These are phyloP conservation scores for Chionographis japonica DNA, from an alignment of 106 monocot genomes.

Conservation along the genomic window DNA sequence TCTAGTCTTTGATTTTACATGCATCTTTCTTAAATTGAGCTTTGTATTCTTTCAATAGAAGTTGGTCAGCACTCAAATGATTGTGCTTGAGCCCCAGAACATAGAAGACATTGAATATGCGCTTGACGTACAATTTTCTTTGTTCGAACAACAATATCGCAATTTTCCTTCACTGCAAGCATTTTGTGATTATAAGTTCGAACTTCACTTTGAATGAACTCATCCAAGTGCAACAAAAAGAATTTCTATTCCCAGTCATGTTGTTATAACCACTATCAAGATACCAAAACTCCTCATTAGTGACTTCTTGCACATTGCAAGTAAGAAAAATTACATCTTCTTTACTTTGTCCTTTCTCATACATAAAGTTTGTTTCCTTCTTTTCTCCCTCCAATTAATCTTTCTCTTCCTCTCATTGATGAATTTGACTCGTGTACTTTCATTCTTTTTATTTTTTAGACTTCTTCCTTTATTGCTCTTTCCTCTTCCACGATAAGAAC, in stretches of 20 bases:
- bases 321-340: too few species aligned
- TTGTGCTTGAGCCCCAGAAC: slow-evolving; percentile 1
- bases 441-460: not conserved
- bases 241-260: not conserved
- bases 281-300: too few species aligned
- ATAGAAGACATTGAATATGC: not conserved
- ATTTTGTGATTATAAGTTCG: not conserved
- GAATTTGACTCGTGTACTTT: not conserved
- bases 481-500: not conserved
- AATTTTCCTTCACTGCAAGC: not conserved
- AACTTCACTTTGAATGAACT: not conserved
- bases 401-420: not conserved
- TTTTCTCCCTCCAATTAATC: not conserved
- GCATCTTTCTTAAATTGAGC: not conserved
- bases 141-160: not conserved
- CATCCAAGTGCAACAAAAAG: not conserved
- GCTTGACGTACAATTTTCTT: not conserved
- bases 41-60: not conserved
- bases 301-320: too few species aligned
- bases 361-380: not conserved
- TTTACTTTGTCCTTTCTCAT: not conserved
- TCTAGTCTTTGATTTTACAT: slow-evolving; percentile 7
- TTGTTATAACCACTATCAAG: not conserved
- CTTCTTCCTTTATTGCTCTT: not conserved
- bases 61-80: slow-evolving; percentile 6